Percentiles rank a stretch among this genome's conserved stretches.
phyloP scores from a whole-genome alignment of 192 early-diverging fungal genomes.

The Funneliformis geosporum region DNA sequence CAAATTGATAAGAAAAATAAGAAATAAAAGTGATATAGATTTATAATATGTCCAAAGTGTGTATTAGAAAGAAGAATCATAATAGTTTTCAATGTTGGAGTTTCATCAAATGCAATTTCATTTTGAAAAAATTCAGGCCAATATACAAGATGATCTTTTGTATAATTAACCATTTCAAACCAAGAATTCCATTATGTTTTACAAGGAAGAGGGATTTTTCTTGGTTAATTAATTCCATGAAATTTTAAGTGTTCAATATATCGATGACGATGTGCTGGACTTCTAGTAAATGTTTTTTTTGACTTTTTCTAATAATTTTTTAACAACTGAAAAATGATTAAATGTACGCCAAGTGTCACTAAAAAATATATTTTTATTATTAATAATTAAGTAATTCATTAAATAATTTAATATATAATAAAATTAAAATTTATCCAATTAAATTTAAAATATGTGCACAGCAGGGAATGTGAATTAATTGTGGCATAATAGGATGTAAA shows the following conservation, averaged over 20 bases:
- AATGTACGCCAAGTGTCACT: not conserved
- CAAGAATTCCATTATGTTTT: conserved; percentile 13
- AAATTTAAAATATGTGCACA: too few relatives aligned
- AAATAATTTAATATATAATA: too few relatives aligned
- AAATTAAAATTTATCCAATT: too few relatives aligned
- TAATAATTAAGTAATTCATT: too few relatives aligned
- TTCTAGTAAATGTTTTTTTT: not conserved
- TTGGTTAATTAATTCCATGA: not conserved
- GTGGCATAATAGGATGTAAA: too few relatives aligned
- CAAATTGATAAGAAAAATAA: not conserved
- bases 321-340: not conserved
- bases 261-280: not conserved
- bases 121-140: conserved; percentile 6
- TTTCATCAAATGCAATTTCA: not conserved
- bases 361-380: not conserved
- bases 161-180: not conserved
- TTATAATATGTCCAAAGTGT: not conserved
- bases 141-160: not conserved
- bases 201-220: conserved; percentile 4
- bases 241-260: not conserved
- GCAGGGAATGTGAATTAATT: too few relatives aligned
- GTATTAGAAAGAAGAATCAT: not conserved
- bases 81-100: not conserved
- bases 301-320: not conserved
- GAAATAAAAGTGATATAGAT: not conserved